Base-by-base conservation (phyloP, 805 yeast species). In the Jamesozyma hellenica region DNA sequence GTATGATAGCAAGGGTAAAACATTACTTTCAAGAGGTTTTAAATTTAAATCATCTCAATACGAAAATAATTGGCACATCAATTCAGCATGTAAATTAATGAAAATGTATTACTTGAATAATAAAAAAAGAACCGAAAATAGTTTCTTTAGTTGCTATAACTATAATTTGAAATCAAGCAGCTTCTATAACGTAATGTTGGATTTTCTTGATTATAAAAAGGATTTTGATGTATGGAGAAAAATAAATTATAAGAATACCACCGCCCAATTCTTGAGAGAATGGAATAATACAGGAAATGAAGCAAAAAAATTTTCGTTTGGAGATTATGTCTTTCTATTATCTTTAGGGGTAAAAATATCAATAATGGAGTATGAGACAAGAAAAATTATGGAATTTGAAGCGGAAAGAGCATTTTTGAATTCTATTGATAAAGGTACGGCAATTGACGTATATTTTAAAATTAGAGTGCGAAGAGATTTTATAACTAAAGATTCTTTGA, bases 341-440 rank as follows among this genome's bases (percentile, higher is more conserved):
- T 78, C 94, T 0, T 60, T 90, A 42, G 96, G 94, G 0, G 72
- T 86, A 1, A 90, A 90, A 57, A 81, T 87, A 2, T 68, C 80
- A 0, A 76, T 90, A 2, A 61, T 90, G 46, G 94, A 84, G 49
- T 78, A 83, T 55, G 95, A 86, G 53, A 86, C 90, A 0, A 72
- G 77, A 45, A 61, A 80, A 35, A 80, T 74, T 39, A 87, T 87
- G 95, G 92, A 82, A 51, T 64, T 81, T 39, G 79, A 81, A 51
- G 95, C 95, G 0, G 95, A 86, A 51, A 90, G 84, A 55, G 95
- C 95, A 0, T 87, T 87, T 51, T 71, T 87, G 31, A 74, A 72
- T 38, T 79, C 95, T 0, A 53, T 86, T 25, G 83, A 80, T 48
- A 71, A 73, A 37, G 69, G 78, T 38, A 65, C 69, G 15, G 74